Conservation (phyloP, 2,329 filamentous ascomycete species). For the Cladophialophora psammophila region DNA sequence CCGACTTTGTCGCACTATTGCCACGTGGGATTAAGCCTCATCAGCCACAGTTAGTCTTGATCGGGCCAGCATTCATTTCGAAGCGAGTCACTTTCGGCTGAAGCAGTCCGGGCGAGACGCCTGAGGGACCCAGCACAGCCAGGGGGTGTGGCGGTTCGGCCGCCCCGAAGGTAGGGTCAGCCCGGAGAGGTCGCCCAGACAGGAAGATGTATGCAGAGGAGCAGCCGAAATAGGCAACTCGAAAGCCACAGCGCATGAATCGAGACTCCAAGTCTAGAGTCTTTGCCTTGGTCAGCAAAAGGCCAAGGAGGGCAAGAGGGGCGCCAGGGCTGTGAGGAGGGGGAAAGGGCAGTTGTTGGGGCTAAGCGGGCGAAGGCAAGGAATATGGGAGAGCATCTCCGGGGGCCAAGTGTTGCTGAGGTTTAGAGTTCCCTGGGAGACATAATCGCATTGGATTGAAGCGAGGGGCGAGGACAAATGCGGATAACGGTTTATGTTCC, state of each 20-base stretch:
- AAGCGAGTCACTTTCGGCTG: slow-evolving; percentile 27
- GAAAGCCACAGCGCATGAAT: slow-evolving; percentile 22
- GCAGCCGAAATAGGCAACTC: slow-evolving; percentile 15
- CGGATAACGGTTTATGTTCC: slow-evolving; percentile 22
- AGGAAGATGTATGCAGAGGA: slow-evolving; percentile 26
- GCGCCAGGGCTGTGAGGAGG: background rate
- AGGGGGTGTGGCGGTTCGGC: slow-evolving; percentile 21
- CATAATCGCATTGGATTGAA: background rate
- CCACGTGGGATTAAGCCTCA: slow-evolving; percentile 32
- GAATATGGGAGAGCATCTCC: background rate
- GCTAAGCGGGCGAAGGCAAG: background rate
- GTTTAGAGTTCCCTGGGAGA: background rate
- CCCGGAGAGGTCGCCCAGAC: slow-evolving; percentile 22
- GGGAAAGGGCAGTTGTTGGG: background rate
- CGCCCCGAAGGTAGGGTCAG: slow-evolving; percentile 23
- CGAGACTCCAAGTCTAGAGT: slow-evolving; percentile 6
- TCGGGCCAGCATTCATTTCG: slow-evolving; percentile 10
- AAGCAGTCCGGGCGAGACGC: slow-evolving; percentile 16
- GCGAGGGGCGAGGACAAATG: slow-evolving; percentile 21
- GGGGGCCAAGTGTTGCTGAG: background rate
- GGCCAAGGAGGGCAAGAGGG: slow-evolving; percentile 2
- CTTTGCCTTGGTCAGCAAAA: slow-evolving; percentile 14
- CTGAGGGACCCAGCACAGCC: background rate
- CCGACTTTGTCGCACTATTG: slow-evolving; percentile 19
- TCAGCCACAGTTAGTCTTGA: slow-evolving; percentile 19